phyloP scores from a whole-genome alignment of 1,284 basidiomycete species.

The Trichosporon faecale region DNA sequence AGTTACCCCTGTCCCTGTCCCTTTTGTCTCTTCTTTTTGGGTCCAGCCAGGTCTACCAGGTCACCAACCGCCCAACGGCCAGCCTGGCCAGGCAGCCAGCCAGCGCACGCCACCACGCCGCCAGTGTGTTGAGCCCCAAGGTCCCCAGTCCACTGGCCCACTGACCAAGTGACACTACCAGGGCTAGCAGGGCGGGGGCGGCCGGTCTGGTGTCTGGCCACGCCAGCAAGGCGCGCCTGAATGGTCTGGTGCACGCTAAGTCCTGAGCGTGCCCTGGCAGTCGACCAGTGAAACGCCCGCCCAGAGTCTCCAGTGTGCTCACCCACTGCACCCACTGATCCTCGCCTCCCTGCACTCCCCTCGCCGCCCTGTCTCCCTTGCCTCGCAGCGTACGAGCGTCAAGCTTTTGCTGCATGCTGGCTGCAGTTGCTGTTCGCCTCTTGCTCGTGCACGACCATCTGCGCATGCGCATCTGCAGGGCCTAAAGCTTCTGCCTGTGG shows the following conservation, averaged over 20 bases:
- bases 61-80: neutral
- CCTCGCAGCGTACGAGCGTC: neutral
- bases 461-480: neutral
- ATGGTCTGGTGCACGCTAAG: neutral
- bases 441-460: neutral
- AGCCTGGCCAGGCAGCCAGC: neutral
- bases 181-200: neutral
- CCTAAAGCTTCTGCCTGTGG: neutral
- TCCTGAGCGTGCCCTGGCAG: neutral
- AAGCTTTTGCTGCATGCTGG: slow-evolving; percentile 1
- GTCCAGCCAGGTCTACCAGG: neutral
- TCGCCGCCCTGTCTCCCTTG: neutral
- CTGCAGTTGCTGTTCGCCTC: neutral
- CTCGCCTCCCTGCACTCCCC: neutral
- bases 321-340: neutral
- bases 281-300: neutral
- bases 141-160: no score
- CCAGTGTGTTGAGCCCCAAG: no score
- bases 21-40: slow-evolving; percentile 3
- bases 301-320: neutral
- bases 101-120: no score
- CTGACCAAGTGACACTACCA: neutral
- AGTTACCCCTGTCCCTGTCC: slow-evolving; percentile 6
- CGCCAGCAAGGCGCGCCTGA: neutral
- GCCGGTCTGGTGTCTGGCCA: neutral